Percentiles rank a stretch among this genome's conserved stretches.
phyloP scores from a whole-genome alignment of 2,329 filamentous ascomycete species.

The Ophiocordyceps camponoti-saundersi region DNA sequence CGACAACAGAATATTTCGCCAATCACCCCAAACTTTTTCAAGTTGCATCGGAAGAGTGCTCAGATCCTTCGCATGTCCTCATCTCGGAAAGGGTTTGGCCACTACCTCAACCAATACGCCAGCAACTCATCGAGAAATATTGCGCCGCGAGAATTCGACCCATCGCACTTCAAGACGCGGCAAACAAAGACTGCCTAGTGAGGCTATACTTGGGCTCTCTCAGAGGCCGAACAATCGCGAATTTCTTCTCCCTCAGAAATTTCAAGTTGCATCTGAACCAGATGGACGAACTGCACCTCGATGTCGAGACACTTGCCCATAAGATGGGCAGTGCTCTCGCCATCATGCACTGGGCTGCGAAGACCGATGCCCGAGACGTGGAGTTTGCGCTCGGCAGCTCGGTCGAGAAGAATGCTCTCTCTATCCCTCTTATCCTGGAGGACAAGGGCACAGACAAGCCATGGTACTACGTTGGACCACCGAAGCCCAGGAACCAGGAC shows the following conservation, averaged over 20 bases:
- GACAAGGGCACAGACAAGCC: background rate
- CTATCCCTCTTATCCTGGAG: too few species aligned
- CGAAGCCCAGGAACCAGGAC: conserved; percentile 1
- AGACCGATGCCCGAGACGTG: conserved; percentile 12
- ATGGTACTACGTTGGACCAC: background rate
- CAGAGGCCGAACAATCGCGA: background rate
- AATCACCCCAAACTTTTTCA: conserved; percentile 1
- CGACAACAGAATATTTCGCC: conserved; percentile 1
- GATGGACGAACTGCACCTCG: conserved; percentile 8
- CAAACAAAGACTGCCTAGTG: conserved; percentile 9
- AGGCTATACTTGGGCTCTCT: conserved; percentile 7
- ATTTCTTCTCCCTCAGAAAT: conserved; percentile 13
- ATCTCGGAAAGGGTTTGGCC: conserved; percentile 9
- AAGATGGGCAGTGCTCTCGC: conserved; percentile 12
- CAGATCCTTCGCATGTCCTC: conserved; percentile 7
- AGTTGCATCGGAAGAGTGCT: conserved; percentile 1
- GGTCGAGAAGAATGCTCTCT: background rate
- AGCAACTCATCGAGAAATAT: conserved; percentile 6
- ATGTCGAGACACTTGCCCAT: conserved; percentile 5
- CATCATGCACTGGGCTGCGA: conserved; percentile 14
- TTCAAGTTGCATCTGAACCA: conserved; percentile 15
- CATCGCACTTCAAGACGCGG: conserved; percentile 1
- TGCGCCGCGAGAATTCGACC: conserved; percentile 3
- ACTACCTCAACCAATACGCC: conserved; percentile 7
- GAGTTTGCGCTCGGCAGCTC: conserved; percentile 15